Evolutionary conservation across 495 filamentous ascomycete genomes (phyloP).

Genomic region (Hyaloscypha variabilis): DNA sequence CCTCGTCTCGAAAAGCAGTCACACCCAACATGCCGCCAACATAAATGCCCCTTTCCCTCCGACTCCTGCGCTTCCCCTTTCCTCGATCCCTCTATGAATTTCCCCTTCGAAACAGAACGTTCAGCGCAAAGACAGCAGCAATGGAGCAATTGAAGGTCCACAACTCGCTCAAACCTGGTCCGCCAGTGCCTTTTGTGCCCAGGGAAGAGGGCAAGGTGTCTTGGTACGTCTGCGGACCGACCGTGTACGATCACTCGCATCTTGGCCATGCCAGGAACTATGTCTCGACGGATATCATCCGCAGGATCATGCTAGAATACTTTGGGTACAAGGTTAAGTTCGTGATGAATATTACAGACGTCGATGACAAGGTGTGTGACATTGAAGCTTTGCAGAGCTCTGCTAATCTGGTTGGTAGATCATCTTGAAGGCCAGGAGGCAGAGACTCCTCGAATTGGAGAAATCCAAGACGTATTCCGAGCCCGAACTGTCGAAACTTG

Average conservation of each 20-base stretch:
- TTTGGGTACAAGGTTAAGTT: slow-evolving; percentile 86
- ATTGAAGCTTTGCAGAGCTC: neutral
- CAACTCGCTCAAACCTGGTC: slow-evolving; percentile 74
- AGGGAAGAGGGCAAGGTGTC: slow-evolving; percentile 72
- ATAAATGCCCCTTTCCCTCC: slow-evolving; percentile 25
- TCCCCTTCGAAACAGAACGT: slow-evolving; percentile 35
- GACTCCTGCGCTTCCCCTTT: slow-evolving; percentile 2
- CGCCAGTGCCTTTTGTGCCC: slow-evolving; percentile 76
- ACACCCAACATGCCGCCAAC: neutral
- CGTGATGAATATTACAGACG: slow-evolving; percentile 95
- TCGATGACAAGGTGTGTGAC: slow-evolving; percentile 73
- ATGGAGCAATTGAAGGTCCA: slow-evolving; percentile 64
- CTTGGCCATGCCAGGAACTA: slow-evolving; percentile 93
- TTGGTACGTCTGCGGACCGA: slow-evolving; percentile 93
- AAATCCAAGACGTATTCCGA: slow-evolving; percentile 33
- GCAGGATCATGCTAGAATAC: slow-evolving; percentile 83
- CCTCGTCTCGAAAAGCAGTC: slow-evolving; percentile 1
- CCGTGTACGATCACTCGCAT: slow-evolving; percentile 90
- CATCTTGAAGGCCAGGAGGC: slow-evolving; percentile 28
- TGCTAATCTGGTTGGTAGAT: slow-evolving; percentile 22
- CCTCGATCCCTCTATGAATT: slow-evolving; percentile 29
- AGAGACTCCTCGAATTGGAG: slow-evolving; percentile 25
- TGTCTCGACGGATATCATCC: slow-evolving; percentile 90
- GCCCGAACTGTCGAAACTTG: slow-evolving; percentile 43
- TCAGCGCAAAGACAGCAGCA: slow-evolving; percentile 19